These are phyloP conservation scores for Trypanosoma brucei DNA, from an alignment of 208 protist genomes.

Conservation along the genomic window DNA sequence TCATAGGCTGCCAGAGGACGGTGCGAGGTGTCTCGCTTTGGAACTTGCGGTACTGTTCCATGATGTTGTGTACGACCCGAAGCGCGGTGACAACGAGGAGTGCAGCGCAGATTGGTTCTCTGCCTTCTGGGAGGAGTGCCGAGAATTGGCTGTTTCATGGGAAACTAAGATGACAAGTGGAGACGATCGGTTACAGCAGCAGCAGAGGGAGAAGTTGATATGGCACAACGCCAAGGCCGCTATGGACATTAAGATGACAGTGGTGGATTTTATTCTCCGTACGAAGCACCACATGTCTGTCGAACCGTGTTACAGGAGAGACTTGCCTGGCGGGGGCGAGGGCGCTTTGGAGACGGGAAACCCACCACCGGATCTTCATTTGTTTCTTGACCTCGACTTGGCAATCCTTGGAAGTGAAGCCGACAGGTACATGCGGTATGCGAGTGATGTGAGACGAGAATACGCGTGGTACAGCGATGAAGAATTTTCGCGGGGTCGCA, in stretches of 20 bases:
- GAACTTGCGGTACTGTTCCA: slow-evolving; percentile 76
- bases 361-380: slow-evolving; percentile 19
- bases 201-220: not conserved
- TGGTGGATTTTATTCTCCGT: slow-evolving; percentile 27
- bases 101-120: slow-evolving; percentile 38
- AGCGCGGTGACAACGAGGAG: slow-evolving; percentile 60
- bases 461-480: slow-evolving; percentile 42
- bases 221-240: slow-evolving; percentile 12
- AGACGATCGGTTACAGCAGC: not conserved
- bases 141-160: slow-evolving; percentile 8
- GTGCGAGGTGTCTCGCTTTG: slow-evolving; percentile 26
- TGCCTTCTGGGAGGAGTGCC: slow-evolving; percentile 28
- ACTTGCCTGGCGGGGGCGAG: not conserved
- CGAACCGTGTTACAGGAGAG: slow-evolving; percentile 13
- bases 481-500: slow-evolving; percentile 48
- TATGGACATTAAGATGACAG: slow-evolving; percentile 16
- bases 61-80: slow-evolving; percentile 72
- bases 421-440: slow-evolving; percentile 33
- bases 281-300: slow-evolving; percentile 43
- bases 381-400: slow-evolving; percentile 76
- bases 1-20: not conserved
- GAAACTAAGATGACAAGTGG: not conserved
- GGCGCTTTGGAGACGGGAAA: not conserved
- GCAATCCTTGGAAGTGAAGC: slow-evolving; percentile 49
- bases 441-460: slow-evolving; percentile 43